Evolutionary conservation across 208 protist species (phyloP), one percentile per base, ranked within the genome.

Genomic region (Leishmania mexicana): DNA sequence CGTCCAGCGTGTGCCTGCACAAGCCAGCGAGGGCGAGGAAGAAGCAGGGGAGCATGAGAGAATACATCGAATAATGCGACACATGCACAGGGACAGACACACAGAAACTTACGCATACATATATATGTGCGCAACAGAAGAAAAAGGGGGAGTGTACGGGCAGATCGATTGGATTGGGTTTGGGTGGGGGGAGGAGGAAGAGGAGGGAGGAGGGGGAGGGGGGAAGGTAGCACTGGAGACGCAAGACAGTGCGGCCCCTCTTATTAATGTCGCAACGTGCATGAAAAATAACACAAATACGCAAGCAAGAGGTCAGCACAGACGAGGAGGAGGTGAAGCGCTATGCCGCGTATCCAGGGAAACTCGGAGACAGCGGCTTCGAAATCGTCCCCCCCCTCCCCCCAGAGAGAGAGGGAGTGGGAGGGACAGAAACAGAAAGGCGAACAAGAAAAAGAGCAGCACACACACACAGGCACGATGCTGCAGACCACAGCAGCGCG

Each of bases 61-160:
- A 71, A 71, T 71, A 71, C 65, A 71, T 71, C 65, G 21, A 47
- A 49, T 47, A 71, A 71, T 47, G 38, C 65, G 71, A 24, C 47
- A 38, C 71, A 35, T 7, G 53, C 67, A 73, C 40, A 73, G 8
- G 11, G 17, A 72, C 67, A 49, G 47, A 38, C 57, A n/a, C 49
- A 47, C 49, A 57, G n/a, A 57, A 11, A 51, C 47, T 53, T 51
- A 74, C 57, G 54, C 75, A 17, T 42, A 77, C 35, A 77, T 77
- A 28, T 40, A 78, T n/a, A 67, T 78, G 54, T 45, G 54, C 49
- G 40, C 54, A 42, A 35, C 11, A 38, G 62, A 35, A 17, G 31
- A 40, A 4, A 38, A 57, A 28, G 42, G 53, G 24, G 24, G 17
- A 19, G 42, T 21, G 42, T 21, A 31, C 58, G 21, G 31, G 64